Base-by-base conservation (phyloP, 306 rosid species). In the Vigna unguiculata region DNA sequence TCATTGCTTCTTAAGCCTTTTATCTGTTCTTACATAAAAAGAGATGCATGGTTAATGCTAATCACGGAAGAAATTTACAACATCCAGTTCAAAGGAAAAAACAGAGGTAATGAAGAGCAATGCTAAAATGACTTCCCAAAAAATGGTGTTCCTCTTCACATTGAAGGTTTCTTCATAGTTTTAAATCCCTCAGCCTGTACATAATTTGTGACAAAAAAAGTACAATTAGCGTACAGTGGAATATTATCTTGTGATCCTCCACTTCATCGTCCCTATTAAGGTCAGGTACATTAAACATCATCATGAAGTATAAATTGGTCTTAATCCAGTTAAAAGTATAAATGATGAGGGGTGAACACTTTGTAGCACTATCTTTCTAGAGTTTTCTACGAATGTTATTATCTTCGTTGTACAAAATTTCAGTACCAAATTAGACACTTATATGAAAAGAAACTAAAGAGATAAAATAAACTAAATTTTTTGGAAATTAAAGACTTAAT, bases 151-250 rank as follows among this genome's bases (percentile, higher is more conserved):
- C 9, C 40, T 65, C 82, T 70, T 69, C 40, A 5, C 45, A 67
- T 55, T 34, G 57, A 52, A 54, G 65, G 47, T 38, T 65, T 80
- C 83, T 79, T 82, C 84, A 32, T 65, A 86, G 82, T 71, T 81
- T 73, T 75, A 77, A 59, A 63, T 77, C 60, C 83, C 76, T 87
- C 80, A 81, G 71, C 85, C 92, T 89, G 88, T 59, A 77, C 52
- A 69, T 49, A 49, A 71, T 43, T 48, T 74, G 55, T 15, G 21
- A 46, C 67, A 75, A 65, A 57, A 45, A 17, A 57, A 34, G 21
- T 12, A 24, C 21, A 45, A 19, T 22, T 68, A 75, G 78, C 28
- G 54, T 81, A 48, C 71, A 21, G 30, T 36, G 16, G 61, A 54
- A 28, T 59, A 59, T 13, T 59, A 28, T 59, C 10, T 28, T 14